A percentile compares a stretch with the other conserved stretches of the same genome.
phyloP scores from a whole-genome alignment of 2,329 filamentous ascomycete species.

The Ophiocordyceps polyrhachis-furcata region DNA sequence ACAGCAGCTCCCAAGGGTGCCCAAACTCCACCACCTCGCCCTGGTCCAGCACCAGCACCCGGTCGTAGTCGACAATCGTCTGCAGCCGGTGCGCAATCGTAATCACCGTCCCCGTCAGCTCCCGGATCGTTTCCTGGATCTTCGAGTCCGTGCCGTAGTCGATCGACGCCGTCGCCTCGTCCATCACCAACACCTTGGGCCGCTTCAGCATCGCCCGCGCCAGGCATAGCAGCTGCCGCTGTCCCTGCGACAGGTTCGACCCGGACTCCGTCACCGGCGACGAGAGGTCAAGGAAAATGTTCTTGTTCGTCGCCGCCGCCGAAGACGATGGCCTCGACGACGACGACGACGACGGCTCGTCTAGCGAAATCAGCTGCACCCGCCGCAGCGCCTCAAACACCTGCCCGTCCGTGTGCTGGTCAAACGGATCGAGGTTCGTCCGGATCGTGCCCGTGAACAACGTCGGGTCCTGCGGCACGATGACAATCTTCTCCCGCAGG shows the following conservation, averaged over 20 bases:
- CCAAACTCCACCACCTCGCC: constrained; percentile 76
- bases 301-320: constrained; percentile 58
- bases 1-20: constrained; percentile 70
- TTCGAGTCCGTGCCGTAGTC: constrained; percentile 92
- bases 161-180: constrained; percentile 93
- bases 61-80: constrained; percentile 96
- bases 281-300: constrained; percentile 75
- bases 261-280: constrained; percentile 79
- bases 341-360: constrained; percentile 20
- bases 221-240: constrained; percentile 84
- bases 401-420: constrained; percentile 72
- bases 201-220: constrained; percentile 82
- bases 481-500: constrained; percentile 82
- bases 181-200: constrained; percentile 93
- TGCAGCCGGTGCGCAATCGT: constrained; percentile 92
- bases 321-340: constrained; percentile 5
- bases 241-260: constrained; percentile 85
- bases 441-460: constrained; percentile 85
- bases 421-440: constrained; percentile 85
- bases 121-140: constrained; percentile 92
- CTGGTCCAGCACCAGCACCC: constrained; percentile 84
- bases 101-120: constrained; percentile 81
- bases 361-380: constrained; percentile 64
- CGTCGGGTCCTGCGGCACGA: constrained; percentile 93
- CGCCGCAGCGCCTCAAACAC: constrained; percentile 73